Base-by-base conservation (phyloP, 1,139 yeast species). In the Sugiyamaella grinbergsii region DNA sequence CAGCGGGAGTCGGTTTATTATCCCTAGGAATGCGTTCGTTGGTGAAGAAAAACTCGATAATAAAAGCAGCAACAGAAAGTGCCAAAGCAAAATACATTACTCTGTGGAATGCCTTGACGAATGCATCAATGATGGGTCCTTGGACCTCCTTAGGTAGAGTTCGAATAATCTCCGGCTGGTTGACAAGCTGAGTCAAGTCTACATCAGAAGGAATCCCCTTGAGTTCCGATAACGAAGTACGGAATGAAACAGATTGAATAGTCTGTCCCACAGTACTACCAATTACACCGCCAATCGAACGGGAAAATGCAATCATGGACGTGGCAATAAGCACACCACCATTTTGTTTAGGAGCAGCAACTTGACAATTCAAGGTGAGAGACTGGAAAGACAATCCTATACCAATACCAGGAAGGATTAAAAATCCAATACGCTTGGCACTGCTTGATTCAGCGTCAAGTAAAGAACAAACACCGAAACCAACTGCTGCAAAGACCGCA, bases 321-420 rank as follows among this genome's bases (percentile, higher is more conserved):
- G 83, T 79, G 1, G 78, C 73, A 54, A 78, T 60, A 47, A 81
- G 76, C 42, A 77, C 68, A 0, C 80, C 73, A 3, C 85, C 85
- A 3, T 73, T 72, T 26, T 61, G 24, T 71, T 73, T 61, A 2
- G 86, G 85, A 0, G 84, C 80, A 38, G 71, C 68, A 29, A 82
- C 62, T 61, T 83, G 89, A 5, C 78, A 74, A 13, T 81, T 68
- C 19, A 83, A 62, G 41, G 79, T 59, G 1, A 79, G 66, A 29
- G 80, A 69, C 63, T 82, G 90, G 58, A 81, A 71, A 47, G 72
- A 70, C 19, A 76, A 58, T 1, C 90, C 89, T 45, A 77, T 67
- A 0, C 81, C 75, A 20, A 80, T 61, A 51, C 89, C 89, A 5
- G 75, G 72, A 4, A 81, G 60, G 28, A 83, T 77, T 37, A 77